Evolutionary conservation across 2,329 filamentous ascomycete species (phyloP), one percentile per base, ranked within the genome.

Genomic region (Biscogniauxia sp.): DNA sequence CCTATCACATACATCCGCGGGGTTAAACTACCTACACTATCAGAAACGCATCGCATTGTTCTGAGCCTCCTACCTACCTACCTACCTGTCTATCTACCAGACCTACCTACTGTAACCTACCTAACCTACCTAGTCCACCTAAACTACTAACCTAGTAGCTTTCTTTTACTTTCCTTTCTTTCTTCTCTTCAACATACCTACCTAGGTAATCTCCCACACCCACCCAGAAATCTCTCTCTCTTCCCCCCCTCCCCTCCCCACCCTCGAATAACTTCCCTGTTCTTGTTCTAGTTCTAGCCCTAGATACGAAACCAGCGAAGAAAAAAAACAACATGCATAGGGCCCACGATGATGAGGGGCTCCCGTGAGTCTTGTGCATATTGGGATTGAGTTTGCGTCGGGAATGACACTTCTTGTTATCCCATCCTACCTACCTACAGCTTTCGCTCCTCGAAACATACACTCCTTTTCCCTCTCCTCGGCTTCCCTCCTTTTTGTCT

Each of bases 401-500:
- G 32, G 37, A 15, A 1, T 45, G 37, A 32, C 11, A 32, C 28
- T 32, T 32, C 28, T 32, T 32, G 28, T 32, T 32, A 32, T 32
- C 28, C 28, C 5, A 23, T 23, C 23, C 23, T 23, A 23, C 23
- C 23, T 32, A 32, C 17, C 37, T 45, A 45, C 37, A 45, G 37
- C 13, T 15, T 45, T n/a, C 17, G n/a, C 19, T 51, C 19, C 20
- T 51, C 50, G 9, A 19, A 20, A n/a, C 3, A 51, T 17, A 20
- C 50, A 49, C 52, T 58, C 37, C 3, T 25, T 15, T 45, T 19
- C 28, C 9, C 26, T 41, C 51, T 17, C 52, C 56, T 50, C 8
- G 3, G n/a, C 19, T 13, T 51, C 19, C 1, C 50, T 51, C 50
- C 59, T 51, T 63, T 59, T 20, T n/a, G n/a, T n/a, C n/a, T n/a